A percentile compares a stretch with the other conserved stretches of the same genome.
phyloP scores from a whole-genome alignment of 129 eudicot species.

The Flaveria sonorensis region DNA sequence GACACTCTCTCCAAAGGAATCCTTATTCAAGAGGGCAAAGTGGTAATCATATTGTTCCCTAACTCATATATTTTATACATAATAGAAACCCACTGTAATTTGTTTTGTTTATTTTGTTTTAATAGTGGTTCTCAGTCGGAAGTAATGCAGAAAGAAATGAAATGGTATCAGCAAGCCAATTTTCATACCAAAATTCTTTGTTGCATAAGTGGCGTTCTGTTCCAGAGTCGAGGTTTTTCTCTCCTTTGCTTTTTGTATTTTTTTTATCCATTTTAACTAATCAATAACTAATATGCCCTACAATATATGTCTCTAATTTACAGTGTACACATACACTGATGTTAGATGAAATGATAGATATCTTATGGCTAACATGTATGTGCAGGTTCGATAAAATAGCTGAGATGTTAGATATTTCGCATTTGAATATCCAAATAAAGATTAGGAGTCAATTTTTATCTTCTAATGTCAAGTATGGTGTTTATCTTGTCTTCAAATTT shows the following conservation, averaged over 20 bases:
- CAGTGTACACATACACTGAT: background rate
- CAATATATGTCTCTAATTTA: too few relatives aligned
- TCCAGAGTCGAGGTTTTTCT: background rate
- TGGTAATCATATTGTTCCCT: background rate
- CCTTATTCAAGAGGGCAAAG: background rate
- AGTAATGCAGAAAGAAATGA: background rate
- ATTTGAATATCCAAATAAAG: background rate
- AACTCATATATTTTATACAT: background rate
- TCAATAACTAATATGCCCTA: too few relatives aligned
- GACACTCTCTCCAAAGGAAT: background rate
- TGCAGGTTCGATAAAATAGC: background rate
- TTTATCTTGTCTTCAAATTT: constrained; percentile 3
- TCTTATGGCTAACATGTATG: background rate
- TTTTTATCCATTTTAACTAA: too few relatives aligned
- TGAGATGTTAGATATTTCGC: background rate
- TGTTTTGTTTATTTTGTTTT: background rate
- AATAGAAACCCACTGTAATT: background rate
- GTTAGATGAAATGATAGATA: background rate
- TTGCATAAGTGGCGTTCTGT: background rate
- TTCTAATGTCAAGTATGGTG: background rate
- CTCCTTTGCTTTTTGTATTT: background rate
- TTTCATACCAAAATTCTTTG: background rate
- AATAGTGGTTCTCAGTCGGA: constrained; percentile 8
- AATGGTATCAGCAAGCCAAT: constrained; percentile 6
- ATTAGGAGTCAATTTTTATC: background rate